A percentile compares a stretch with the other conserved stretches of the same genome.
phyloP scores from a whole-genome alignment of 129 eudicot genomes.

The Pulicaria dysenterica region DNA sequence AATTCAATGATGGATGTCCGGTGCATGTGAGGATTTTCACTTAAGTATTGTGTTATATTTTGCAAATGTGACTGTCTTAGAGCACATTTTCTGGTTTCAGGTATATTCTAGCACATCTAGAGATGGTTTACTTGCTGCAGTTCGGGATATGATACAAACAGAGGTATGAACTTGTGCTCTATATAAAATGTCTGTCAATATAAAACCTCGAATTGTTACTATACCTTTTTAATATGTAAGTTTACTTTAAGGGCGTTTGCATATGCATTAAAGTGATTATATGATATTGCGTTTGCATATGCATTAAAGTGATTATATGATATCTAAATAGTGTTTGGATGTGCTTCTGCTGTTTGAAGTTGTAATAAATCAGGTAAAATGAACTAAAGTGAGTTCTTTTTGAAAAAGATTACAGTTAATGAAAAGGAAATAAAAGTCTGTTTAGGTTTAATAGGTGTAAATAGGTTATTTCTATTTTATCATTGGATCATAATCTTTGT shows the following conservation, averaged over 20 bases:
- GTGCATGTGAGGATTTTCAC: constrained; percentile 66
- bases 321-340: background rate
- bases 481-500: background rate
- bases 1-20: constrained; percentile 95
- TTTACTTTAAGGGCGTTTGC: background rate
- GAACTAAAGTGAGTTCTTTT: background rate
- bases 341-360: background rate
- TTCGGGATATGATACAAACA: constrained; percentile 83
- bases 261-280: background rate
- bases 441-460: background rate
- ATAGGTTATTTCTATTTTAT: background rate
- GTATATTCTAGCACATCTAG: constrained; percentile 97
- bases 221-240: background rate
- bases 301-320: background rate
- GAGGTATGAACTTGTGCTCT: constrained; percentile 62
- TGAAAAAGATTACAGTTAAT: background rate
- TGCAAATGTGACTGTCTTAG: constrained; percentile 14
- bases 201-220: too few species aligned
- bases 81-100: constrained; percentile 43
- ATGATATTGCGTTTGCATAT: background rate
- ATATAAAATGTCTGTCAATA: background rate
- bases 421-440: background rate
- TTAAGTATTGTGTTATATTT: constrained; percentile 14
- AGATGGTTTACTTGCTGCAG: constrained; percentile 95
- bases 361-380: background rate